Evolutionary conservation across 768 basidiomycete genomes (phyloP), one percentile per base, ranked within the genome.

Genomic region (Boletus rufocinnamomeus): DNA sequence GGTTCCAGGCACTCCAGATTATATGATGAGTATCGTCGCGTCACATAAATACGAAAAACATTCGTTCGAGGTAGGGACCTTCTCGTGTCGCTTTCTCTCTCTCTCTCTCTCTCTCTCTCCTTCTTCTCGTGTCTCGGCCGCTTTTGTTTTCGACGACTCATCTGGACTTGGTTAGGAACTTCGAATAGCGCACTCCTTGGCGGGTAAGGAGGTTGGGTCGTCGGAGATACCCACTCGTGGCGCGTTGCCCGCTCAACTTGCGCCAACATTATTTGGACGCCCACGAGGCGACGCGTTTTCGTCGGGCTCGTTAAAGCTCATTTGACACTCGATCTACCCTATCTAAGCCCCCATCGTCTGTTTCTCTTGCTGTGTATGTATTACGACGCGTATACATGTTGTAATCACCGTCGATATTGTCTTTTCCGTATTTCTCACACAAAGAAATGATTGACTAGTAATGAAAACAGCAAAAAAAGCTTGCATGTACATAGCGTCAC

Each of bases 161-260:
- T 47, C 23, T 30, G 50, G 30, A 44, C 23, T 44, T 43, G 52
- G 52, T 21, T 59, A 84, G 83, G 83, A 84, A 71, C 76, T 84
- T 41, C 82, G 82, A 46, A 62, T 84, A 47, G 81, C 82, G 0
- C 79, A 61, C 55, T 58, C 76, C 35, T 67, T 73, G n/a, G 70
- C 73, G 41, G 74, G 78, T 0, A 77, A 78, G 40, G 80, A 82
- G 59, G 73, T 82, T 50, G 76, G 74, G 4, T 84, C 83, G 3
- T 68, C 71, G 1, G 71, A 74, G 60, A 71, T 72, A 58, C 64
- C 69, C 30, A 58, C 64, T 1, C 69, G 68, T 4, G 69, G 65
- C 11, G 65, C 54, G 2, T 46, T 65, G 53, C 70, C 72, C 0
- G 66, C 68, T 1, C 66, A 67, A 38, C 32, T 60, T 14, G 61